Base-by-base conservation (phyloP, 192 early-diverging fungal species). In the Chytriomyces sp. region DNA sequence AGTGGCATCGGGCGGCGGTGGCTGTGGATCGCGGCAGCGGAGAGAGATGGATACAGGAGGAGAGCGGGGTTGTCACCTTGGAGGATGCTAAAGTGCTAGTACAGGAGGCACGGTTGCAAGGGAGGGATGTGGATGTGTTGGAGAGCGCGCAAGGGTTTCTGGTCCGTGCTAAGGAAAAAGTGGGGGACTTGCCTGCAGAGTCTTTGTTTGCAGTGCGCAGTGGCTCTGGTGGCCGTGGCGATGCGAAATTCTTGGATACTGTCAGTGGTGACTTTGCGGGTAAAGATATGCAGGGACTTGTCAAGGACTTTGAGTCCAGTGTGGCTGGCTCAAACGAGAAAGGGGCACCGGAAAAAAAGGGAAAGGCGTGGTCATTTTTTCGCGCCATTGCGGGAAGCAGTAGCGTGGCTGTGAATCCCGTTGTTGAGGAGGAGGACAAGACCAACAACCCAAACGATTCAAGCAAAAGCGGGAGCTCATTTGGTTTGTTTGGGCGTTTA, bases 201-300 rank as follows among this genome's bases (percentile, higher is more conserved):
- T 17, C 5, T 2, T 36, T 75, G 36, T 30, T 30, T 17, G 37
- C 34, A 2, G 28, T 17, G 14, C 8, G 8, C 6, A 38, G 39
- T 64, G 52, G 34, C 32, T 19, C 34, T 33, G 10, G 30, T 28
- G 32, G 36, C 28, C 12, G 12, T 62, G 74, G 41, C 26, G 58
- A 75, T 38, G 5, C 33, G 28, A 66, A 26, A 19, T 69, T 75
- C 32, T 60, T 75, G 64, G 65, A 75, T 33, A 17, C 39, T 0
- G 49, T 75, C 7, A 44, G 33, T 34, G 12, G 64, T 34, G 74
- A 75, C 58, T 75, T 75, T 39, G 19, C 55, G 31, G 74, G 74
- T 17, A 75, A 61, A 59, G 65, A 75, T 10, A 60, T 75, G 65
- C 8, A 53, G 32, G 65, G 65, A 22, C 58, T 75, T 39, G 25